Evolutionary conservation across 2,329 filamentous ascomycete species (phyloP), one percentile per base, ranked within the genome.

Genomic region (Ceratocystis eucalypticola): DNA sequence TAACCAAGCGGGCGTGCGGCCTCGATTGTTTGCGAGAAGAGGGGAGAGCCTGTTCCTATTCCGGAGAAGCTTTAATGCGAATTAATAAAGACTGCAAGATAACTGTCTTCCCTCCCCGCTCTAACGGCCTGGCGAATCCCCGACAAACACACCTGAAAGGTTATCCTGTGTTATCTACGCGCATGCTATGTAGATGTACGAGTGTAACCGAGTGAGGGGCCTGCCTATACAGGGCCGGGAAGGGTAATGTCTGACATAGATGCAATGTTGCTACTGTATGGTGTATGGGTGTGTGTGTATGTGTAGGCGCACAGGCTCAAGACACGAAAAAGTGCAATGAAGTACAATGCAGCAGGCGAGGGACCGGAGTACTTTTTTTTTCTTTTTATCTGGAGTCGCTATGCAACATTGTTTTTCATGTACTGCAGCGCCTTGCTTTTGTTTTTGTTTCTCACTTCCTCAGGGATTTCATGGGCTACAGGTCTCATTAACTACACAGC

Each of bases 251-350:
- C 48, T 28, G 48, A 25, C 3, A 53, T 53, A 6, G 20, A 53
- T 53, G 48, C 25, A 53, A 53, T 53, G 48, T 53, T 53, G 48
- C 48, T 28, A 15, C 48, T 53, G 48, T 53, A 53, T 53, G 48
- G 48, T 25, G 48, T 25, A 5, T 20, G 20, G 20, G 28, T 28
- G 28, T 28, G 28, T 28, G 28, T 28, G 28, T 28, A 22, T 53
- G 48, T 53, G 10, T 17, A n/a, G n/a, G n/a, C 1, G 48, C 22
- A 10, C 48, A 53, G 20, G 48, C 6, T 7, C 22, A 15, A 53
- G 48, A 53, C 22, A 53, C 48, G 3, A 12, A 25, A 25, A 17
- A 22, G 25, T 10, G 4, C 48, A 53, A 53, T 41, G 37, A 41
- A 41, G 10, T 3, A 41, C 10, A 15, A 3, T 41, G 10, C 37